Evolutionary conservation across 2,329 filamentous ascomycete genomes (phyloP), one percentile per base, ranked within the genome.

Genomic region (Fusarium liriodendri): DNA sequence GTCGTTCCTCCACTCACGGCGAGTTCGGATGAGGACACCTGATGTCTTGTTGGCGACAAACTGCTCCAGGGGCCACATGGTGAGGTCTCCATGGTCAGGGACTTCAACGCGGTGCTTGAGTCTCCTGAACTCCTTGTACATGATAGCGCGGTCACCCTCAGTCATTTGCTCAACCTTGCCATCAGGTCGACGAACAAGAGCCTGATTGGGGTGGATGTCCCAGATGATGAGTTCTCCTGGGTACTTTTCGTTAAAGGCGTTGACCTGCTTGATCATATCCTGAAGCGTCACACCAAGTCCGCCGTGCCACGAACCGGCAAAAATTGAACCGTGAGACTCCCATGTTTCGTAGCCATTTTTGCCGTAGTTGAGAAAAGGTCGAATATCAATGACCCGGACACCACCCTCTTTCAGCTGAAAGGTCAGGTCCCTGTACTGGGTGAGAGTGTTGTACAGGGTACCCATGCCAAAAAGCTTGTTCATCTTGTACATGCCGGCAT

Each of bases 221-320:
- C 76, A 74, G 64, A 83, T 82, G 75, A 80, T 74, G 54, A 83
- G 73, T 69, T 83, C 81, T 13, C 81, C 81, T 4, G 81, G 80
- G 25, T 74, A 54, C 7, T 77, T 45, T 0, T 66, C 33, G 55
- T 78, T 80, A 70, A 82, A 83, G 5, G 67, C 32, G 67, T 81
- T 82, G 65, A 82, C 70, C 4, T 71, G 66, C 6, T 72, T 55
- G 14, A 81, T 69, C 73, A 83, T 80, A n/a, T 77, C 75, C 13
- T 73, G 35, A 40, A 82, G 50, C 5, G n/a, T 54, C 25, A 77
- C 75, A 9, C 80, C 80, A 6, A 75, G 20, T 27, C 70, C 61
- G 47, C 81, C 81, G n/a, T 80, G 72, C 61, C 67, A 79, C 0
- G 33, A 4, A 5, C 64, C 67, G 0, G 45, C 29, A 2, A 79